A percentile compares a stretch with the other conserved stretches of the same genome.
phyloP scores from a whole-genome alignment of 768 basidiomycete genomes.

The Russula griseocarnosa region DNA sequence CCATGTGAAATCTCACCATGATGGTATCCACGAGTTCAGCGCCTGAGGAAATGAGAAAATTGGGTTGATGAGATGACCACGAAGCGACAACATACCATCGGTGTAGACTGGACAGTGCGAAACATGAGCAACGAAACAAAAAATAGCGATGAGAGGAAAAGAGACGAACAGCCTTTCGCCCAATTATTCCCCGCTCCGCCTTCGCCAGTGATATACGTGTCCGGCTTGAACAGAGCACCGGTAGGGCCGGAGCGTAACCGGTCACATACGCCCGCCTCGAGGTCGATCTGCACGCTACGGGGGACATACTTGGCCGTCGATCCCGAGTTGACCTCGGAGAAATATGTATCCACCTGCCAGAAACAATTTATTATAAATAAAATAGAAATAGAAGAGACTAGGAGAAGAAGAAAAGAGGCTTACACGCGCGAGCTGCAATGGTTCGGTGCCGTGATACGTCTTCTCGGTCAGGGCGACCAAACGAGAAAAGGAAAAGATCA shows the following conservation, averaged over 20 bases:
- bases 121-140: no score
- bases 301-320: conserved; percentile 75
- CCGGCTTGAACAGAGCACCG: conserved; percentile 79
- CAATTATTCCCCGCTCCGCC: conserved; percentile 86
- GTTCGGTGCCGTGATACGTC: conserved; percentile 66
- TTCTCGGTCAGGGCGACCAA: not conserved
- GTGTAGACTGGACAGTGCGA: conserved; percentile 56
- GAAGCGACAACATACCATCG: conserved; percentile 53
- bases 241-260: conserved; percentile 65
- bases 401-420: conserved; percentile 21
- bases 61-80: not conserved
- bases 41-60: conserved; percentile 42
- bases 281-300: conserved; percentile 83
- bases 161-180: conserved; percentile 84
- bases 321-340: conserved; percentile 57
- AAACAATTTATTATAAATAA: not conserved
- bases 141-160: not conserved
- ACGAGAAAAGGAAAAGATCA: not conserved
- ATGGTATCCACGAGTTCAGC: conserved; percentile 90
- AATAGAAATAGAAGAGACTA: not conserved
- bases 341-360: conserved; percentile 72
- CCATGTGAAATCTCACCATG: conserved; percentile 41
- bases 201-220: conserved; percentile 69
- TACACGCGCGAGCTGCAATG: conserved; percentile 70
- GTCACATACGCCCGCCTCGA: conserved; percentile 84